A percentile compares a stretch with the other conserved stretches of the same genome.
phyloP scores from a whole-genome alignment of 192 early-diverging fungal genomes.

The Lobulomyces angularis region DNA sequence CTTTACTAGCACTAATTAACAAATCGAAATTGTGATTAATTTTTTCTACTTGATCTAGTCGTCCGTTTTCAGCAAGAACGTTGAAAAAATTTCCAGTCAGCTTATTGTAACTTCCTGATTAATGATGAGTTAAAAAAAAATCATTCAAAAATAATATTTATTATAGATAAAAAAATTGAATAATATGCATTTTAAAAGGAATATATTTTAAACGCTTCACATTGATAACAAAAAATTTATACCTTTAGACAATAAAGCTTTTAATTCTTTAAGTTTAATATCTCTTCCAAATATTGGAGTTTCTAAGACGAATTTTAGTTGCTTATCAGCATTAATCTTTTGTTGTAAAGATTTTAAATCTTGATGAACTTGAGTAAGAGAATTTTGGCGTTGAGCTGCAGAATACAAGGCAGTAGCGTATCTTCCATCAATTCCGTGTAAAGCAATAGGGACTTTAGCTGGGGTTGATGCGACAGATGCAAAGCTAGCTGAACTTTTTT shows the following conservation, averaged over 20 bases:
- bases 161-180: no score
- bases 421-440: slow-evolving; percentile 91
- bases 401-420: slow-evolving; percentile 95
- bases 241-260: slow-evolving; percentile 44
- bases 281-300: slow-evolving; percentile 75
- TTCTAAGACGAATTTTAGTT: slow-evolving; percentile 60
- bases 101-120: no score
- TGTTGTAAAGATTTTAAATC: slow-evolving; percentile 62
- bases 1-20: slow-evolving; percentile 81
- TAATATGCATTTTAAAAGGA: no score
- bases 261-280: slow-evolving; percentile 65
- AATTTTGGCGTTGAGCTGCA: slow-evolving; percentile 74
- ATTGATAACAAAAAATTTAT: no score
- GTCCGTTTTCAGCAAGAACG: slow-evolving; percentile 86
- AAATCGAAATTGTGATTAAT: slow-evolving; percentile 66
- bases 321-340: slow-evolving; percentile 59
- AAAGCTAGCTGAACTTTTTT: no score
- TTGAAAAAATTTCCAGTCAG: slow-evolving; percentile 86
- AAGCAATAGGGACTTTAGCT: slow-evolving; percentile 60
- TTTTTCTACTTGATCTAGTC: slow-evolving; percentile 69
- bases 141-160: no score
- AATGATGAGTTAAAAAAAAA: no score
- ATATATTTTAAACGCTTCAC: no score
- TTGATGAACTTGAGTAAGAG: slow-evolving; percentile 66
- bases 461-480: no score